phyloP scores from a whole-genome alignment of 768 basidiomycete species.

The Lactifluus hygrophoroides region DNA sequence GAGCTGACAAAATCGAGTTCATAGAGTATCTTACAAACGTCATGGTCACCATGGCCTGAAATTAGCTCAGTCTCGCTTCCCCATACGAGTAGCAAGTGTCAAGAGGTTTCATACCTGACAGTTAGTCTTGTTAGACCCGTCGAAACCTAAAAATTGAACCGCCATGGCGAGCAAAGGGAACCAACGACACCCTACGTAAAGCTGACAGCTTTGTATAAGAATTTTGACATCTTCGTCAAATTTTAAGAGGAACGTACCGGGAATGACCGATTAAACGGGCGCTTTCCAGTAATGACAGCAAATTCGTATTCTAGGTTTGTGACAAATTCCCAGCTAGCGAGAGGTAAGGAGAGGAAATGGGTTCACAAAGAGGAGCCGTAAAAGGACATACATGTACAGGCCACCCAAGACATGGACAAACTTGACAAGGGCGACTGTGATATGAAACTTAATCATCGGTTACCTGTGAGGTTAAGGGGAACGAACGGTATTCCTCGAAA shows the following conservation, averaged over 20 bases:
- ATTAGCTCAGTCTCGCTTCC: background rate
- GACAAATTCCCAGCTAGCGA: constrained; percentile 10
- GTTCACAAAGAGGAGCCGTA: background rate
- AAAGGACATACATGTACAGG: constrained; percentile 7
- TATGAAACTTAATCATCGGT: background rate
- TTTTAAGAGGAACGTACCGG: background rate
- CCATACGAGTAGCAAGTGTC: background rate
- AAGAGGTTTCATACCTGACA: background rate
- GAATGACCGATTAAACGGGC: constrained; percentile 7
- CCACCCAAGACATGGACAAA: constrained; percentile 3
- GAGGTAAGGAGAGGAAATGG: background rate
- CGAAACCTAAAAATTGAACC: background rate
- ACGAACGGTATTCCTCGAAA: background rate
- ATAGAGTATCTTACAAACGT: background rate
- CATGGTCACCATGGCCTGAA: background rate
- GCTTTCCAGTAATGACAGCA: background rate
- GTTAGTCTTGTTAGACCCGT: background rate
- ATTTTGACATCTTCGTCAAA: background rate
- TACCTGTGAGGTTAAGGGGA: background rate
- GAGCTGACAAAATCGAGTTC: background rate
- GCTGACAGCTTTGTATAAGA: background rate
- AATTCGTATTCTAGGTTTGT: constrained; percentile 6
- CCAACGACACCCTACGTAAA: background rate
- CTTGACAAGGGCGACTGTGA: constrained; percentile 2
- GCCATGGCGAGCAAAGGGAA: background rate